Conservation (phyloP, 148 eudicot species). For the Bassia scoparia region DNA sequence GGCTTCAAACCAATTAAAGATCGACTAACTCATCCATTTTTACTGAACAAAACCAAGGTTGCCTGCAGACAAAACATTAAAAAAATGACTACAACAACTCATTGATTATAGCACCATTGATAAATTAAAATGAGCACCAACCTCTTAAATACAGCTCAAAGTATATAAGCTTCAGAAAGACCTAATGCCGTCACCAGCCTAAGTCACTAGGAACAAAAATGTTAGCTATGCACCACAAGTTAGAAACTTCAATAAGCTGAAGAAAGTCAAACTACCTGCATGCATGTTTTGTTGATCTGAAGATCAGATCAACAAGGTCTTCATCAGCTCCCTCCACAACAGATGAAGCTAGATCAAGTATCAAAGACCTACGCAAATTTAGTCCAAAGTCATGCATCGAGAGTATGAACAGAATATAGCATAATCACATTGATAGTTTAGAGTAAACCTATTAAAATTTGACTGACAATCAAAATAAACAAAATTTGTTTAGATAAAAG, state of each 20-base stretch:
- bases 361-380: conserved; percentile 46
- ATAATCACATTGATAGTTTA: background rate
- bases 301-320: conserved; percentile 57
- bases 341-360: conserved; percentile 66
- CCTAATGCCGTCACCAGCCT: conserved; percentile 47
- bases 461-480: background rate
- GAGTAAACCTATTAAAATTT: background rate
- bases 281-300: conserved; percentile 43
- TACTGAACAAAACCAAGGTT: conserved; percentile 65
- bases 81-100: background rate
- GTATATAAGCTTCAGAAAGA: conserved; percentile 61
- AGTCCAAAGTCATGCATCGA: conserved; percentile 7
- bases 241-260: conserved; percentile 2
- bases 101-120: background rate
- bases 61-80: conserved; percentile 35
- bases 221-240: conserved; percentile 1
- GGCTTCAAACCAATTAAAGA: conserved; percentile 58
- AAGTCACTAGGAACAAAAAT: conserved; percentile 20
- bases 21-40: conserved; percentile 61
- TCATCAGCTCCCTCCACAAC: conserved; percentile 64
- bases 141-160: conserved; percentile 72
- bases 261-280: conserved; percentile 50
- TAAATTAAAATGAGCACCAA: conserved; percentile 21
- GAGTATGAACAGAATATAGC: background rate
- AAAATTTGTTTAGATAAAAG: background rate